These are phyloP conservation scores for Calonectria pseudoreteaudii DNA, from an alignment of 2,329 filamentous ascomycete genomes.

Conservation along the genomic window DNA sequence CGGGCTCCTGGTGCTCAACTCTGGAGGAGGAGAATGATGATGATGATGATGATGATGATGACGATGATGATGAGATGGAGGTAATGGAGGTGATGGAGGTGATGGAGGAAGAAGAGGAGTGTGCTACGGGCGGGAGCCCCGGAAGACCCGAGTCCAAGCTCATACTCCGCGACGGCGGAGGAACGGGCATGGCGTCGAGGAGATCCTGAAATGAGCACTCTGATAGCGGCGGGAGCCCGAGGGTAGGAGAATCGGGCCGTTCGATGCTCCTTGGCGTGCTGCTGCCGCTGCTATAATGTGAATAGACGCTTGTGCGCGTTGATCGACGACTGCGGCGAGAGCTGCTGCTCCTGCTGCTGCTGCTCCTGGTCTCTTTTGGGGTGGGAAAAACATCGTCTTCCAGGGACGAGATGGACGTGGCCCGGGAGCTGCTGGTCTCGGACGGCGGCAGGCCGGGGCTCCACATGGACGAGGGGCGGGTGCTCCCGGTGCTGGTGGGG, in stretches of 20 bases:
- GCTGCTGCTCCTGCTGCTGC: neutral
- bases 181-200: slow-evolving; percentile 22
- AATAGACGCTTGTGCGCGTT: slow-evolving; percentile 33
- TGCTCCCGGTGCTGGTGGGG: slow-evolving; percentile 59
- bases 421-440: slow-evolving; percentile 32
- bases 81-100: neutral
- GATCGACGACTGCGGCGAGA: neutral
- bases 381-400: slow-evolving; percentile 34
- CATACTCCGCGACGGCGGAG: slow-evolving; percentile 1
- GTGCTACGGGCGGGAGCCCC: slow-evolving; percentile 24
- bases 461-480: slow-evolving; percentile 43
- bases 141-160: slow-evolving; percentile 17
- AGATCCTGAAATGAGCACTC: slow-evolving; percentile 39
- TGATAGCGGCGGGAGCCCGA: slow-evolving; percentile 56
- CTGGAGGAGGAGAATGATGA: neutral
- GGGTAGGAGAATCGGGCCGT: slow-evolving; percentile 70
- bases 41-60: no score
- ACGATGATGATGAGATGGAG: no score
- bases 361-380: slow-evolving; percentile 33
- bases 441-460: slow-evolving; percentile 23
- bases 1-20: neutral
- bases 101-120: neutral
- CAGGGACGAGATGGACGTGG: slow-evolving; percentile 57
- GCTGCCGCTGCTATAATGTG: slow-evolving; percentile 32
- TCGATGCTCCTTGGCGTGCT: slow-evolving; percentile 58